A percentile compares a stretch with the other conserved stretches of the same genome.
Evolutionary conservation across 2,329 filamentous ascomycete species (phyloP).

Genomic region (Xylariaceae sp.): DNA sequence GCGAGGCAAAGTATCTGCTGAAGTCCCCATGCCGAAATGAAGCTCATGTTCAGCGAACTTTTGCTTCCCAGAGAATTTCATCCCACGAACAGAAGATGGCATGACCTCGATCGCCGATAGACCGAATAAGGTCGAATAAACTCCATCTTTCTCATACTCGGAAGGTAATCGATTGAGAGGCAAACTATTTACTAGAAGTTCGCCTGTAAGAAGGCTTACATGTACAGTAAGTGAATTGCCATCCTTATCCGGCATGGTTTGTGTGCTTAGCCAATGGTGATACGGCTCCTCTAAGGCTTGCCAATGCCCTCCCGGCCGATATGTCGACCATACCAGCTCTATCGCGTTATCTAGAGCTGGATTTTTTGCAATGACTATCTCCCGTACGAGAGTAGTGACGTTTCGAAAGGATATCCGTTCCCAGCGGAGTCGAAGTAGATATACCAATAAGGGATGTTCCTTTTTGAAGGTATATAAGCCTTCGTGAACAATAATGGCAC

Average conservation of each 20-base stretch:
- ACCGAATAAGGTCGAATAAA: constrained; percentile 54
- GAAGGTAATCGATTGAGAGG: constrained; percentile 54
- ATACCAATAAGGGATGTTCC: neutral
- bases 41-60: constrained; percentile 41
- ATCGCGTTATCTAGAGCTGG: constrained; percentile 38
- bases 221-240: constrained; percentile 42
- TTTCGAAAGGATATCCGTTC: constrained; percentile 31
- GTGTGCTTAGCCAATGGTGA: constrained; percentile 32
- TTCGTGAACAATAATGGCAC: neutral
- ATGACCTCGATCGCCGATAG: constrained; percentile 49
- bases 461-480: neutral
- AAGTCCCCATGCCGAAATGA: constrained; percentile 43
- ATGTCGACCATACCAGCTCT: constrained; percentile 36
- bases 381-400: constrained; percentile 21
- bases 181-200: constrained; percentile 58
- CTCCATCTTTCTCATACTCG: constrained; percentile 48
- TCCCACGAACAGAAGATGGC: constrained; percentile 44
- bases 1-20: neutral
- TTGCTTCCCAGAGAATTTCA: constrained; percentile 49
- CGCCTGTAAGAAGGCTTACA: constrained; percentile 57
- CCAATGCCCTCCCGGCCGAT: constrained; percentile 22
- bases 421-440: constrained; percentile 36
- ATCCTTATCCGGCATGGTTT: neutral
- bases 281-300: constrained; percentile 31
- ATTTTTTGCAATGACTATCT: constrained; percentile 21